phyloP scores from a whole-genome alignment of 305 asterid genomes.

The Caryopteris hybrid region DNA sequence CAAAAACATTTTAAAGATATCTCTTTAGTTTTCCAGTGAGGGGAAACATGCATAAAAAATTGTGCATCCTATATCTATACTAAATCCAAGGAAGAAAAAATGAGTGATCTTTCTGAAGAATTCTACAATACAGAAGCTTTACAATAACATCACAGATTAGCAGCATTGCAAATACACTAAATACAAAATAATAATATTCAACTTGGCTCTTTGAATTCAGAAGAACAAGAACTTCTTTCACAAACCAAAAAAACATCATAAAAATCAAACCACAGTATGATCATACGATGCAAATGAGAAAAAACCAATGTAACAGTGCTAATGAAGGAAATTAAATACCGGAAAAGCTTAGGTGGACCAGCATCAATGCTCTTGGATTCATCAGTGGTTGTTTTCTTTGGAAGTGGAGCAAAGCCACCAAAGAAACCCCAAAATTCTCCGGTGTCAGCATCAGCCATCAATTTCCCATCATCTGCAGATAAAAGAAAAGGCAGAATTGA shows the following conservation, averaged over 20 bases:
- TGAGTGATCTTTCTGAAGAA: too few relatives aligned
- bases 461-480: constrained; percentile 77
- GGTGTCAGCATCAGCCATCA: constrained; percentile 88
- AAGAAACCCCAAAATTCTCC: constrained; percentile 96
- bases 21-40: neutral
- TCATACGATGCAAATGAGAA: constrained; percentile 10
- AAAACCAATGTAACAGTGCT: constrained; percentile 1
- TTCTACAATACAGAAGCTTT: too few relatives aligned
- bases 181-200: neutral
- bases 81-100: constrained; percentile 1
- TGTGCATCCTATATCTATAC: neutral
- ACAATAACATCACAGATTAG: too few relatives aligned
- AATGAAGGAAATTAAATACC: constrained; percentile 34
- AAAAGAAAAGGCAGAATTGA: constrained; percentile 21
- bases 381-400: constrained; percentile 46
- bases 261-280: neutral
- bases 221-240: neutral
- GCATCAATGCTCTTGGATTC: constrained; percentile 28
- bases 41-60: neutral
- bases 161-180: neutral
- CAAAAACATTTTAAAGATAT: neutral
- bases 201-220: neutral
- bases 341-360: constrained; percentile 49
- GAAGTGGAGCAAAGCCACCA: constrained; percentile 98
- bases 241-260: constrained; percentile 1